Evolutionary conservation across 768 basidiomycete genomes (phyloP).

Genomic region (Lactarius psammicola): DNA sequence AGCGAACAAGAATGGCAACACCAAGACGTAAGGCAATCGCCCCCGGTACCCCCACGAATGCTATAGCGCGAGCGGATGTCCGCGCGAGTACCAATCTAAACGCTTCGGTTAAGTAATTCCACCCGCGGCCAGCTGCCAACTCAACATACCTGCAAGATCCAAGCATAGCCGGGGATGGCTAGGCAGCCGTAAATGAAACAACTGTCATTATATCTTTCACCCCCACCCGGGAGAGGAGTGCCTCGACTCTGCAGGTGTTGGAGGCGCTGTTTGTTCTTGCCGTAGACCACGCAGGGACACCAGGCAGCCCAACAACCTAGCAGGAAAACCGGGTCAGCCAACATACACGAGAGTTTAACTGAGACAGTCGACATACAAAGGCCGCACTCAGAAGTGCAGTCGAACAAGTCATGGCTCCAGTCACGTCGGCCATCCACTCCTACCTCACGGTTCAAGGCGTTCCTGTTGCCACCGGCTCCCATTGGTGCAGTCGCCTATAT

Average conservation of each 20-base stretch:
- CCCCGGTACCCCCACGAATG: constrained; percentile 43
- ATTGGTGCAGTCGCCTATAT: constrained; percentile 2
- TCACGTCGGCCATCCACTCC: constrained; percentile 37
- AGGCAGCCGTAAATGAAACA: constrained; percentile 42
- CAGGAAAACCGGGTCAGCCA: constrained; percentile 17
- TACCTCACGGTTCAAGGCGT: constrained; percentile 31
- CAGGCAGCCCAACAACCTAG: constrained; percentile 40
- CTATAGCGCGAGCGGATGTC: constrained; percentile 44
- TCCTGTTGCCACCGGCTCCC: constrained; percentile 25
- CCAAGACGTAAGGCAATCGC: constrained; percentile 42
- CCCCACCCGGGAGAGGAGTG: constrained; percentile 35
- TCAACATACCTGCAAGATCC: constrained; percentile 40
- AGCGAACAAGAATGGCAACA: constrained; percentile 50
- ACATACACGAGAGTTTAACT: constrained; percentile 5
- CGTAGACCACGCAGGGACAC: constrained; percentile 45
- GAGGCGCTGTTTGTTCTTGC: constrained; percentile 41
- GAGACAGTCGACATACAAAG: constrained; percentile 31
- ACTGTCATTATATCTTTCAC: constrained; percentile 37
- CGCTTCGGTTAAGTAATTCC: neutral
- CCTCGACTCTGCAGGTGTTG: constrained; percentile 40
- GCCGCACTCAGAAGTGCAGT: constrained; percentile 30
- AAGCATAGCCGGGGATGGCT: constrained; percentile 35
- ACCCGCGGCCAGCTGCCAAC: neutral
- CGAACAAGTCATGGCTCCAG: constrained; percentile 34
- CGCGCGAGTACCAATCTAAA: constrained; percentile 38